Evolutionary conservation across 768 basidiomycete species (phyloP), one percentile per base, ranked within the genome.

Genomic region (Tulasnella sp.): DNA sequence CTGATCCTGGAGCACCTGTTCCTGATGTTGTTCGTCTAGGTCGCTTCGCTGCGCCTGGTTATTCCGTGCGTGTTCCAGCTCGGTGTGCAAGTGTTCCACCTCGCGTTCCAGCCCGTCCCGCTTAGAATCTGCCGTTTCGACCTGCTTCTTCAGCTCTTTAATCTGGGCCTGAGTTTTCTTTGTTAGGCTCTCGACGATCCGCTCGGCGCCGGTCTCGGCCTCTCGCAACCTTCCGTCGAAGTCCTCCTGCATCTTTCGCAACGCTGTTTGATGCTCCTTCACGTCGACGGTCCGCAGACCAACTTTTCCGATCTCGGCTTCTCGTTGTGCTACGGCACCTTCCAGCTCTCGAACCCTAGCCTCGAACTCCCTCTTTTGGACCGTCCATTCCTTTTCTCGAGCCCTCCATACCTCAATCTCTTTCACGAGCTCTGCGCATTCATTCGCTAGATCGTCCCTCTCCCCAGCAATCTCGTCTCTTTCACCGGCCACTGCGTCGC

Each of bases 391-490:
- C 10, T 53, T 34, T 7, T 38, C 34, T 15, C 34, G 5, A 5
- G 34, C 34, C 34, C 15, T 38, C 34, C 34, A 38, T 7, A 38
- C 34, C 34, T 38, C 34, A 15, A 15, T 7, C 34, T 38, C 34
- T 15, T 38, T 38, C 34, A 38, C 34, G 7, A 38, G 34, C 34
- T 38, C 34, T 5, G 34, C 34, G 15, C 24, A 24, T 48, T 29
- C 24, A 53, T 72, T 74, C 63, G 75, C 77, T 43, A 81, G 71
- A 21, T 76, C 77, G 2, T 80, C 78, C 67, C 79, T 85, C 68
- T 88, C 85, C 61, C 87, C 80, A 62, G 81, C 75, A 3, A 80
- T 81, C 62, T 87, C 65, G 1, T 74, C 70, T 1, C 74, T 74
- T 4, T 78, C 79, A 7, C 61, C 67, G 0, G 75, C 75, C 17